A percentile compares a stretch with the other conserved stretches of the same genome.
Evolutionary conservation across 345 rosid genomes (phyloP).

Genomic region (Sonneratia alba): DNA sequence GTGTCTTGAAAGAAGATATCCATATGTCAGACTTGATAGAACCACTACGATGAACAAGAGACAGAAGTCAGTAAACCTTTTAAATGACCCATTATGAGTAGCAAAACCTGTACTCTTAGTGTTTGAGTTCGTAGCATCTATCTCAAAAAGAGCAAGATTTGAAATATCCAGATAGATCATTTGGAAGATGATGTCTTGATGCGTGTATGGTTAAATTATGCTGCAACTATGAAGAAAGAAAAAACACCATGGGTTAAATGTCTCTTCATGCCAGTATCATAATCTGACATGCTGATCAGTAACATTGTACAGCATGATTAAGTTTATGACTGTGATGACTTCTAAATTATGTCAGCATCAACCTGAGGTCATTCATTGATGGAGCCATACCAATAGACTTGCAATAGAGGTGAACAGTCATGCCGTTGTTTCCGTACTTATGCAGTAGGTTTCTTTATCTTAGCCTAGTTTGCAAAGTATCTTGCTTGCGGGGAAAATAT

Average conservation of each 20-base stretch:
- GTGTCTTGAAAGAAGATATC: slow-evolving; percentile 95
- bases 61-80: slow-evolving; percentile 75
- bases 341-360: slow-evolving; percentile 45
- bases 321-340: not conserved
- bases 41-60: slow-evolving; percentile 87
- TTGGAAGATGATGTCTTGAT: slow-evolving; percentile 7
- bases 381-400: slow-evolving; percentile 17
- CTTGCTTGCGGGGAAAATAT: slow-evolving; percentile 47
- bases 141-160: not conserved
- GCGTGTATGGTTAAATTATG: slow-evolving; percentile 14
- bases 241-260: slow-evolving; percentile 31
- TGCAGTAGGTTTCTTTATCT: slow-evolving; percentile 4
- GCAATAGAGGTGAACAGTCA: slow-evolving; percentile 38
- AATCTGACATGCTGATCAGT: too few species aligned
- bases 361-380: too few species aligned
- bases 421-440: not conserved
- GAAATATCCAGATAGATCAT: slow-evolving; percentile 8
- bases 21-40: slow-evolving; percentile 85
- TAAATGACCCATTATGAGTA: slow-evolving; percentile 81
- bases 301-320: not conserved
- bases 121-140: too few species aligned
- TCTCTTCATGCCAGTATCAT: too few species aligned
- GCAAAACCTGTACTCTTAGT: not conserved
- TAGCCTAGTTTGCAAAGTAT: slow-evolving; percentile 4
- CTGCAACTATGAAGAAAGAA: slow-evolving; percentile 45